Evolutionary conservation across 2,329 filamentous ascomycete genomes (phyloP).

Genomic region (Aspergillus caelatus): DNA sequence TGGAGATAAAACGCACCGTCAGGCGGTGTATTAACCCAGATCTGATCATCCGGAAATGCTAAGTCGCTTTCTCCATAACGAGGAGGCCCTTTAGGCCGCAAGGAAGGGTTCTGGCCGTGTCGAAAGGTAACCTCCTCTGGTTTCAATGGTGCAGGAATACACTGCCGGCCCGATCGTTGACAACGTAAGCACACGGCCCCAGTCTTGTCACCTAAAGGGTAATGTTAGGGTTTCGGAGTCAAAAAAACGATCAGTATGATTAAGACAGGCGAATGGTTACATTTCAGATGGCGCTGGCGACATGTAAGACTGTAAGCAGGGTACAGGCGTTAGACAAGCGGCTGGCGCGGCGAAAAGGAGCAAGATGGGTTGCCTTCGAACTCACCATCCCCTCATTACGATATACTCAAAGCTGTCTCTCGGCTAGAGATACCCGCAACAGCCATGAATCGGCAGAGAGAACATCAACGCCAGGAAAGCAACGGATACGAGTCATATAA

Average conservation of each 20-base stretch:
- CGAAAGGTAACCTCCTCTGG: conserved; percentile 40
- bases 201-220: conserved; percentile 37
- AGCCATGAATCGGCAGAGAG: conserved; percentile 25
- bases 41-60: conserved; percentile 35
- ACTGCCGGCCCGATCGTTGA: conserved; percentile 39
- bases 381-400: conserved; percentile 45
- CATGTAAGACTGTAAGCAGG: conserved; percentile 34
- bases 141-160: conserved; percentile 36
- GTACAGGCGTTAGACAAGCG: neutral
- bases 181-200: conserved; percentile 38
- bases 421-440: conserved; percentile 16
- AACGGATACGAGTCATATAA: conserved; percentile 11
- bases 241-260: neutral
- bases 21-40: conserved; percentile 34
- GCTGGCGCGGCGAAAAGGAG: neutral
- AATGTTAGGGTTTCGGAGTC: neutral
- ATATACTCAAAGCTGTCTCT: conserved; percentile 24
- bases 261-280: conserved; percentile 19
- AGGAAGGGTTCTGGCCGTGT: conserved; percentile 41
- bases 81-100: conserved; percentile 36
- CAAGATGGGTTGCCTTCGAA: conserved; percentile 12
- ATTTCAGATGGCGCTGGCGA: conserved; percentile 44
- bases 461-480: conserved; percentile 16
- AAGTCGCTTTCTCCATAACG: conserved; percentile 40
- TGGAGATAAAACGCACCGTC: conserved; percentile 28